Conservation (phyloP, 257 asterid genomes). For the Gentiana dahurica region DNA sequence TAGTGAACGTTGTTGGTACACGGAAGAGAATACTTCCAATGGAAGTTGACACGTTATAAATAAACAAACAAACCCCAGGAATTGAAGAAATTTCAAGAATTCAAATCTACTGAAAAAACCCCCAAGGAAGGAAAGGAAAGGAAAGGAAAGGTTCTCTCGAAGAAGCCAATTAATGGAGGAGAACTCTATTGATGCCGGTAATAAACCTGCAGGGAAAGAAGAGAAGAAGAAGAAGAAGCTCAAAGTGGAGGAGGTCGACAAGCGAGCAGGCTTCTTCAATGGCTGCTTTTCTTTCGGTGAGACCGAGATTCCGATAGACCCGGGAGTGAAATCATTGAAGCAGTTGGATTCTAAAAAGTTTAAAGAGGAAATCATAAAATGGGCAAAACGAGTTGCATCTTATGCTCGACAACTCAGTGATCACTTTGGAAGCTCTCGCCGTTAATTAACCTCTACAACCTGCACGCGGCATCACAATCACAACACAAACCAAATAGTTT, state of each 20-base stretch:
- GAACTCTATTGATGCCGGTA: slow-evolving; percentile 6
- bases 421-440: slow-evolving; percentile 32
- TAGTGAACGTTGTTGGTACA: too few relatives aligned
- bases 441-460: background rate
- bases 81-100: background rate
- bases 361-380: slow-evolving; percentile 62
- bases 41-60: too few relatives aligned
- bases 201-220: background rate
- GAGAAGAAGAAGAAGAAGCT: slow-evolving; percentile 2
- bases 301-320: slow-evolving; percentile 60
- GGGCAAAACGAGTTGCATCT: slow-evolving; percentile 66
- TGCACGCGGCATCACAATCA: too few relatives aligned
- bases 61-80: too few relatives aligned
- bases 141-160: too few relatives aligned
- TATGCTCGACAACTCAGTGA: slow-evolving; percentile 73
- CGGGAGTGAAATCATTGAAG: slow-evolving; percentile 54
- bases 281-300: slow-evolving; percentile 48
- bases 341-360: slow-evolving; percentile 65
- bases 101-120: background rate
- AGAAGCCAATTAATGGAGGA: slow-evolving; percentile 18
- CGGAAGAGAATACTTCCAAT: too few relatives aligned
- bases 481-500: too few relatives aligned
- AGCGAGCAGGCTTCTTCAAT: slow-evolving; percentile 10
- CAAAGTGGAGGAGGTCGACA: slow-evolving; percentile 5
- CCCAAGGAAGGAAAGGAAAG: background rate